Evolutionary conservation across 805 yeast species (phyloP).

Genomic region (Cyberlindnera maclurae): DNA sequence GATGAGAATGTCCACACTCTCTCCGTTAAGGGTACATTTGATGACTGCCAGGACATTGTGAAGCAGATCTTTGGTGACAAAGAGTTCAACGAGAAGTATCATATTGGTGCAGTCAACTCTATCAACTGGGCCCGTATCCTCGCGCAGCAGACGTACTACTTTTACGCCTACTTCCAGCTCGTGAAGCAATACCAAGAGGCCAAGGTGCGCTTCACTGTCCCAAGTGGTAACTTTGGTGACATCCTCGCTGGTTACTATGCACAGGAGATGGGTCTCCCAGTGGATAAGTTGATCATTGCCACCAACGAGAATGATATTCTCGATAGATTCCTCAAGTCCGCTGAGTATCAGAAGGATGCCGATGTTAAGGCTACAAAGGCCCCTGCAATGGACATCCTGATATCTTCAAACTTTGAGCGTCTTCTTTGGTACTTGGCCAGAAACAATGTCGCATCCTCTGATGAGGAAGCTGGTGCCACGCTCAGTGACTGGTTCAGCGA

Average conservation of each 20-base stretch:
- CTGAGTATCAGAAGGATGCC: conserved; percentile 69
- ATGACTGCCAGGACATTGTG: conserved; percentile 96
- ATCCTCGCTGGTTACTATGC: conserved; percentile 96
- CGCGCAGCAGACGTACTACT: conserved; percentile 96
- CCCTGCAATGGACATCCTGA: conserved; percentile 98
- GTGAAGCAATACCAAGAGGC: conserved; percentile 30
- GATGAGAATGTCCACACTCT: conserved; percentile 92
- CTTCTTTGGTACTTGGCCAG: conserved; percentile 89
- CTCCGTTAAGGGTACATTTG: conserved; percentile 93
- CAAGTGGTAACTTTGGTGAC: conserved; percentile 98
- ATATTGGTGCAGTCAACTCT: conserved; percentile 96
- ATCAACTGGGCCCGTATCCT: conserved; percentile 98
- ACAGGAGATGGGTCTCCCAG: conserved; percentile 89
- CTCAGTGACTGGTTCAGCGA: conserved; percentile 72
- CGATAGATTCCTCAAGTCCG: conserved; percentile 85
- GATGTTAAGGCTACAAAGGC: conserved; percentile 84
- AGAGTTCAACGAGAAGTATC: conserved; percentile 82
- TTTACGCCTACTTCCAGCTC: conserved; percentile 81
- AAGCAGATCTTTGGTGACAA: conserved; percentile 87
- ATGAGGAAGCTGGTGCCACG: conserved; percentile 63
- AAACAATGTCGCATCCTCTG: conserved; percentile 47
- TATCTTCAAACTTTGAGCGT: conserved; percentile 94
- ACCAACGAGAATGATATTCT: conserved; percentile 94
- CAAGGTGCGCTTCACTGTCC: conserved; percentile 81
- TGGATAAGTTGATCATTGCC: conserved; percentile 81